Conservation (phyloP, 352 stramenopile genomes). For the Aphanomyces stellatus region DNA sequence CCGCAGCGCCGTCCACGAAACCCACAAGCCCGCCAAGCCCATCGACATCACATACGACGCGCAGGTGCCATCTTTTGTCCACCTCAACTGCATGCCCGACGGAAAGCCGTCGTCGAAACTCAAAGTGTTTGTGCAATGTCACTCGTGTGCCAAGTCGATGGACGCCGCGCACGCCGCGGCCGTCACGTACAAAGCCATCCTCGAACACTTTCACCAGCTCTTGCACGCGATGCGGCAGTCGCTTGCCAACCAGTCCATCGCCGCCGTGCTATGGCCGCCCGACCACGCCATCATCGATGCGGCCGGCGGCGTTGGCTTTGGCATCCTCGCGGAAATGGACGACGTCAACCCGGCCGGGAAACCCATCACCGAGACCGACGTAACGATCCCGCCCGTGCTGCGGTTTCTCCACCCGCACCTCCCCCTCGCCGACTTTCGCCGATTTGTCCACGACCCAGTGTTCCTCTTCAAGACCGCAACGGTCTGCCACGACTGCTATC, state of each 20-base stretch:
- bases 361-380: constrained; percentile 39
- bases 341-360: neutral
- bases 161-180: constrained; percentile 63
- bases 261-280: constrained; percentile 83
- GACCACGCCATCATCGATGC: constrained; percentile 79
- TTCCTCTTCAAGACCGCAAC: constrained; percentile 90
- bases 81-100: constrained; percentile 24
- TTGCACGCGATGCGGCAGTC: constrained; percentile 24
- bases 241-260: neutral
- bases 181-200: constrained; percentile 90
- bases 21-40: constrained; percentile 37
- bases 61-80: constrained; percentile 49
- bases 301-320: constrained; percentile 90
- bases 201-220: constrained; percentile 90
- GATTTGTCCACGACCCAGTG: constrained; percentile 87
- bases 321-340: constrained; percentile 51
- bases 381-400: constrained; percentile 89
- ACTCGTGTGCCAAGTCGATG: constrained; percentile 73
- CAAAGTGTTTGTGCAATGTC: constrained; percentile 47
- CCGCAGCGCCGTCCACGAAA: neutral
- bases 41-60: constrained; percentile 61
- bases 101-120: constrained; percentile 13
- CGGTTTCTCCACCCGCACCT: constrained; percentile 85
- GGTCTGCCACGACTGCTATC: constrained; percentile 90
- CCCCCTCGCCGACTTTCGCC: constrained; percentile 67